Percentiles rank a stretch among this genome's conserved stretches.
These are phyloP conservation scores for Sporisorium scitamineum DNA, from an alignment of 1,284 basidiomycete species.

Conservation along the genomic window DNA sequence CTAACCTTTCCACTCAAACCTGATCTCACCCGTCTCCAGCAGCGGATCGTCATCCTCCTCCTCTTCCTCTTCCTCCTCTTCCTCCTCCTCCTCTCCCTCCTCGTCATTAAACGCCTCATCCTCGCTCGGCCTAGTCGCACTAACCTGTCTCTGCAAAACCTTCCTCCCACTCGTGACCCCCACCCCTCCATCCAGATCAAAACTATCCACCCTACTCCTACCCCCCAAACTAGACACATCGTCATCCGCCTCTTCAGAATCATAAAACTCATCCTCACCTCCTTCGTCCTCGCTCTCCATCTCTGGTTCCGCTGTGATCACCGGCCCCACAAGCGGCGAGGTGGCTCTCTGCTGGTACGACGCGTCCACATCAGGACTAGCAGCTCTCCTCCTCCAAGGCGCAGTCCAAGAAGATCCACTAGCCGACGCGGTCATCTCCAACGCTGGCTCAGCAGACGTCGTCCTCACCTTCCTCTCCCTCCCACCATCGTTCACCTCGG, in stretches of 20 bases:
- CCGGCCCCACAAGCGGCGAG: slow-evolving; percentile 53
- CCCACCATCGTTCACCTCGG: slow-evolving; percentile 1
- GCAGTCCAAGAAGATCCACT: slow-evolving; percentile 44
- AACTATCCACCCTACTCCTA: slow-evolving; percentile 8
- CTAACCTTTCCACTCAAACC: slow-evolving; percentile 64
- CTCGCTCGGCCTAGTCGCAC: slow-evolving; percentile 23
- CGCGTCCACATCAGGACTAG: slow-evolving; percentile 23
- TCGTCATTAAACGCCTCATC: slow-evolving; percentile 39
- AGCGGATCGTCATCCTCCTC: slow-evolving; percentile 63
- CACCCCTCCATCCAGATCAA: background rate
- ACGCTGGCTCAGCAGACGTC: slow-evolving; percentile 28
- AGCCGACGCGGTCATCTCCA: slow-evolving; percentile 3
- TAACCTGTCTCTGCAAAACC: slow-evolving; percentile 10
- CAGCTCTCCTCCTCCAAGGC: slow-evolving; percentile 50
- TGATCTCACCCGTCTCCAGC: slow-evolving; percentile 64
- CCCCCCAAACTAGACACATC: slow-evolving; percentile 24
- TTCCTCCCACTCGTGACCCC: slow-evolving; percentile 1
- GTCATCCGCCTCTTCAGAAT: slow-evolving; percentile 32
- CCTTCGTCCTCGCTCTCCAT: slow-evolving; percentile 41
- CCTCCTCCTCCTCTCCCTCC: slow-evolving; percentile 47
- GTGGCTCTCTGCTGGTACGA: slow-evolving; percentile 24
- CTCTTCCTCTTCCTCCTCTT: slow-evolving; percentile 18
- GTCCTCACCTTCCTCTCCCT: slow-evolving; percentile 8
- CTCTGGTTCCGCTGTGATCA: slow-evolving; percentile 46
- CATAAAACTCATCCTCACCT: slow-evolving; percentile 41